Evolutionary conservation across 176 grass and related monocot species (phyloP).

Genomic region (Alopecurus myosuroides): DNA sequence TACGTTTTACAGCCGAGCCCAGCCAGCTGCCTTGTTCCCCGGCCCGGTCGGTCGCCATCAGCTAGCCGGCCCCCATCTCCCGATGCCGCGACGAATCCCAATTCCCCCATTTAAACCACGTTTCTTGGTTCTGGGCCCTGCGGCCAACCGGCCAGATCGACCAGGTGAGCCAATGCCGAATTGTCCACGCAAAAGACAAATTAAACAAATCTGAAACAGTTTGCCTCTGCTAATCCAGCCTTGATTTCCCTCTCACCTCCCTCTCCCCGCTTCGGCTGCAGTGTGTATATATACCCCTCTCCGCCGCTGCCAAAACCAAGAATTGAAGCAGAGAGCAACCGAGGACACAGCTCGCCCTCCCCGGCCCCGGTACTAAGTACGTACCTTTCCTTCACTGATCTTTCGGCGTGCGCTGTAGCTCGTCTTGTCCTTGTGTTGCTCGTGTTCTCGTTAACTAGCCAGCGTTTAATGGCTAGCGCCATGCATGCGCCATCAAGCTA

Average conservation of each 20-base stretch:
- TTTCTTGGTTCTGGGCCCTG: not conserved
- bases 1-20: conserved; percentile 16
- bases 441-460: not conserved
- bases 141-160: not conserved
- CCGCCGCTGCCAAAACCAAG: not conserved
- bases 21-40: conserved; percentile 21
- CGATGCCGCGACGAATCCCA: not conserved
- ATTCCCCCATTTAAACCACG: conserved; percentile 41
- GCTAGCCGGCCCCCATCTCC: not conserved
- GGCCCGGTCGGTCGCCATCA: conserved; percentile 15
- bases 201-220: not conserved
- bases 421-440: not conserved
- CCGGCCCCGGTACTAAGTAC: not conserved
- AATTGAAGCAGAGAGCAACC: not conserved
- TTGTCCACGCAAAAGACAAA: not conserved
- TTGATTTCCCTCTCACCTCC: not conserved
- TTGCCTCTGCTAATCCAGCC: not conserved
- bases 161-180: not conserved
- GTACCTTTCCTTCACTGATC: not conserved
- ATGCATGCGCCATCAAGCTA: not conserved
- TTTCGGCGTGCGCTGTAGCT: not conserved
- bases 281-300: conserved; percentile 25
- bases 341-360: not conserved
- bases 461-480: not conserved
- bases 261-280: not conserved